Percentiles rank a stretch among this genome's conserved stretches.
Evolutionary conservation across 768 basidiomycete genomes (phyloP).

Genomic region (Lentinula boryana): DNA sequence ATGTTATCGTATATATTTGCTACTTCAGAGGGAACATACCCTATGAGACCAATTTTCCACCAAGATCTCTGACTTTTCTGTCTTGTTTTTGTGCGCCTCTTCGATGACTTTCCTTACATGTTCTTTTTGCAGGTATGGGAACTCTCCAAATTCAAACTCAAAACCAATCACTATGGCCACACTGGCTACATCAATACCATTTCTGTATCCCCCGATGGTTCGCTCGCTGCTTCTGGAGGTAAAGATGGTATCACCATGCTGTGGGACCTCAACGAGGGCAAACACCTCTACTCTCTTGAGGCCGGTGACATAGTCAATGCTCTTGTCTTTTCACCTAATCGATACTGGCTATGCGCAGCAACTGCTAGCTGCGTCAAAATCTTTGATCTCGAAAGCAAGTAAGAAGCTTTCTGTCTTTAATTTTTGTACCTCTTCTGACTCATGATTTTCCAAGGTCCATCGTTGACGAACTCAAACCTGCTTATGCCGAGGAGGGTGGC

Average conservation of each 20-base stretch:
- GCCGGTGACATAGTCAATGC: slow-evolving; percentile 98
- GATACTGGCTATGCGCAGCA: slow-evolving; percentile 99
- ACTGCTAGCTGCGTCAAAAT: slow-evolving; percentile 98
- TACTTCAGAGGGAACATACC: slow-evolving; percentile 74
- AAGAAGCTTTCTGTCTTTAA: slow-evolving; percentile 25
- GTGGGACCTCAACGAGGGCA: slow-evolving; percentile 99
- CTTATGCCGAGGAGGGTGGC: slow-evolving; percentile 73
- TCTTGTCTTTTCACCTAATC: slow-evolving; percentile 98
- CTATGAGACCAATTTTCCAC: slow-evolving; percentile 78
- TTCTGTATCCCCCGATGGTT: slow-evolving; percentile 98
- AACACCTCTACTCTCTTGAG: slow-evolving; percentile 99
- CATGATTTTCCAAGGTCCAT: slow-evolving; percentile 60
- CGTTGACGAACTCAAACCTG: slow-evolving; percentile 97
- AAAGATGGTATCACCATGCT: slow-evolving; percentile 99
- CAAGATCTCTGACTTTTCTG: slow-evolving; percentile 67
- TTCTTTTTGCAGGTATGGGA: slow-evolving; percentile 83
- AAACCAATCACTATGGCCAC: slow-evolving; percentile 99
- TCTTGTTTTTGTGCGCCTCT: slow-evolving; percentile 4
- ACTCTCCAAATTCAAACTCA: slow-evolving; percentile 98
- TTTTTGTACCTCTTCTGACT: slow-evolving; percentile 1
- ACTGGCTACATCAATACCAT: slow-evolving; percentile 99
- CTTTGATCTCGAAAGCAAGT: slow-evolving; percentile 99
- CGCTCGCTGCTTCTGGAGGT: slow-evolving; percentile 96
- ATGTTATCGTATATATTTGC: slow-evolving; percentile 63
- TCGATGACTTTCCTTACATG: slow-evolving; percentile 8